These are phyloP conservation scores for Gnomoniopsis smithogilvyi DNA, from an alignment of 2,329 filamentous ascomycete genomes.

Conservation along the genomic window DNA sequence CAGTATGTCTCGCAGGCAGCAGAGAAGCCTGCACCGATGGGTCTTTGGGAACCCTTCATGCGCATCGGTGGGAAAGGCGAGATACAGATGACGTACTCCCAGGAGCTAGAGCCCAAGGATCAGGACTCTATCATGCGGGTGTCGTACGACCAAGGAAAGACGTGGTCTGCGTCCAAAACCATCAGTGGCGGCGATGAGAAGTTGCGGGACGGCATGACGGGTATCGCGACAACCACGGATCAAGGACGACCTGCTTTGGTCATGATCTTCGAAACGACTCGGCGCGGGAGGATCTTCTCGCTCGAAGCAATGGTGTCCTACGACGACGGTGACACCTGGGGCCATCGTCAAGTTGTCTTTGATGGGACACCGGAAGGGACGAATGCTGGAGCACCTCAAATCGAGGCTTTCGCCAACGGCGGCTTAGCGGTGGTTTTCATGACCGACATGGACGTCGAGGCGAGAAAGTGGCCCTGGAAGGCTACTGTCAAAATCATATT, in stretches of 20 bases:
- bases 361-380: slow-evolving; percentile 26
- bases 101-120: slow-evolving; percentile 41
- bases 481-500: slow-evolving; percentile 40
- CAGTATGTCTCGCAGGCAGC: slow-evolving; percentile 40
- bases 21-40: slow-evolving; percentile 31
- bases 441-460: slow-evolving; percentile 39
- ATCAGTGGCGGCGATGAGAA: slow-evolving; percentile 32
- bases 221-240: slow-evolving; percentile 33
- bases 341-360: slow-evolving; percentile 37
- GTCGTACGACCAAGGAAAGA: slow-evolving; percentile 38
- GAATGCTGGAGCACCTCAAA: slow-evolving; percentile 44
- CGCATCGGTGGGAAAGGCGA: slow-evolving; percentile 26
- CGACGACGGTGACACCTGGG: slow-evolving; percentile 39
- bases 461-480: slow-evolving; percentile 35
- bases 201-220: slow-evolving; percentile 42
- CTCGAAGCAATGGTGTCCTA: slow-evolving; percentile 43
- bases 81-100: slow-evolving; percentile 43
- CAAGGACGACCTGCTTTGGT: slow-evolving; percentile 34
- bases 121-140: slow-evolving; percentile 47
- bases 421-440: slow-evolving; percentile 42
- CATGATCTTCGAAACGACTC: slow-evolving; percentile 45
- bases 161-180: slow-evolving; percentile 38
- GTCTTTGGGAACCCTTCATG: slow-evolving; percentile 50
- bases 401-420: slow-evolving; percentile 36
- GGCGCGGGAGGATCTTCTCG: slow-evolving; percentile 34